Evolutionary conservation across 1,284 basidiomycete genomes (phyloP).

Genomic region (Ceratobasidium sp.): DNA sequence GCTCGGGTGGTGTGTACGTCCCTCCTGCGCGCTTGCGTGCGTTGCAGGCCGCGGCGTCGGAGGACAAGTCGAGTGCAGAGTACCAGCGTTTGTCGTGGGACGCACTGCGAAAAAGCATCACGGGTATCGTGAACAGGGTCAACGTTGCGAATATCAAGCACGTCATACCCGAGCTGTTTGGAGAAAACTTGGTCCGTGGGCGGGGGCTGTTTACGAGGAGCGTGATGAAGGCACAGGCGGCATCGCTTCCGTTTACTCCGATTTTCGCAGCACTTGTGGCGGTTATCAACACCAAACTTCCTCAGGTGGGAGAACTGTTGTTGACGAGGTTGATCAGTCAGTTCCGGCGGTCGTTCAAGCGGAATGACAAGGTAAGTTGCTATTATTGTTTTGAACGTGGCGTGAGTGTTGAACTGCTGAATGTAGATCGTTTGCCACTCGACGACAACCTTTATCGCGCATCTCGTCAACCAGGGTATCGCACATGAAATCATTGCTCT

Average conservation of each 20-base stretch:
- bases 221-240: slow-evolving; percentile 97
- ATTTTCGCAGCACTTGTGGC: slow-evolving; percentile 95
- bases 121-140: slow-evolving; percentile 99
- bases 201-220: slow-evolving; percentile 90
- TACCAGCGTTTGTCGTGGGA: slow-evolving; percentile 98
- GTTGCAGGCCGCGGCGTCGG: slow-evolving; percentile 80
- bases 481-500: slow-evolving; percentile 95
- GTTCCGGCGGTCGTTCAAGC: slow-evolving; percentile 93
- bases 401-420: slow-evolving; percentile 23
- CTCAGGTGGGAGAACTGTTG: slow-evolving; percentile 94
- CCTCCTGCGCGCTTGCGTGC: slow-evolving; percentile 93
- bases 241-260: slow-evolving; percentile 97
- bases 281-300: slow-evolving; percentile 97
- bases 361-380: slow-evolving; percentile 91
- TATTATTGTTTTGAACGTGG: not conserved
- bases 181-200: slow-evolving; percentile 91
- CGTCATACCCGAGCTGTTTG: slow-evolving; percentile 92
- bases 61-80: slow-evolving; percentile 90
- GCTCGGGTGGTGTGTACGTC: slow-evolving; percentile 95
- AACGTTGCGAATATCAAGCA: slow-evolving; percentile 97
- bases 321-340: slow-evolving; percentile 91
- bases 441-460: slow-evolving; percentile 94
- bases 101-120: slow-evolving; percentile 96
- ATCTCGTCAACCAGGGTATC: slow-evolving; percentile 95
- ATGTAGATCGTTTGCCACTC: slow-evolving; percentile 88